A percentile compares a stretch with the other conserved stretches of the same genome.
These are phyloP conservation scores for Aotearoamyces nothofagi DNA, from an alignment of 2,329 filamentous ascomycete species.

Conservation along the genomic window DNA sequence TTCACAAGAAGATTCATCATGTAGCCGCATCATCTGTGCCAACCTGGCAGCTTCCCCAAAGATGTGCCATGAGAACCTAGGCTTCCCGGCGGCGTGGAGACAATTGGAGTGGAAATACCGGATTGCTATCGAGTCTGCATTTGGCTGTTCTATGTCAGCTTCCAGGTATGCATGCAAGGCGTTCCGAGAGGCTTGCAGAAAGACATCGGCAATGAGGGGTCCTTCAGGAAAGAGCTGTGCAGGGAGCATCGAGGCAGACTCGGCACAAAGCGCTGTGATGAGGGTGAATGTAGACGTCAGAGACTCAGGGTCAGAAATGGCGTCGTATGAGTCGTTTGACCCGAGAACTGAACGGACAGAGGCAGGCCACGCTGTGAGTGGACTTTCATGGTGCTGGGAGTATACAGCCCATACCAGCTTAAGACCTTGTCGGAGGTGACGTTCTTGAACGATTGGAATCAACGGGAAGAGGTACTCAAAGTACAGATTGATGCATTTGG, in stretches of 20 bases:
- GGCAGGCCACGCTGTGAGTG: slow-evolving; percentile 1
- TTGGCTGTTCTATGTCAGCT: slow-evolving; percentile 25
- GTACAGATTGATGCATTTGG: slow-evolving; percentile 23
- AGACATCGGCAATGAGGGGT: slow-evolving; percentile 20
- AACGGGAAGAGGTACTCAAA: slow-evolving; percentile 28
- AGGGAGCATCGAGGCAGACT: slow-evolving; percentile 25
- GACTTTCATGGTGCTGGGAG: slow-evolving; percentile 1
- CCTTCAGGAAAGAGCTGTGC: slow-evolving; percentile 24
- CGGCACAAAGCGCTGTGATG: slow-evolving; percentile 28
- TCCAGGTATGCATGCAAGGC: slow-evolving; percentile 25
- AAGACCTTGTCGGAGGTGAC: slow-evolving; percentile 22
- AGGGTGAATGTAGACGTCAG: slow-evolving; percentile 26
- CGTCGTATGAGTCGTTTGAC: not conserved
- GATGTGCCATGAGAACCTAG: slow-evolving; percentile 28
- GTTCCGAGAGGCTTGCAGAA: slow-evolving; percentile 24
- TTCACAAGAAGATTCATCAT: slow-evolving; percentile 24
- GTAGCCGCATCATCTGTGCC: slow-evolving; percentile 26
- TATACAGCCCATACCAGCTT: slow-evolving; percentile 16
- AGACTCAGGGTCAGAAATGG: slow-evolving; percentile 15
- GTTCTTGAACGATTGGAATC: slow-evolving; percentile 26
- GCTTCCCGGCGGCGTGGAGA: slow-evolving; percentile 26
- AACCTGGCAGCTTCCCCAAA: slow-evolving; percentile 28
- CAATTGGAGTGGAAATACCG: slow-evolving; percentile 31
- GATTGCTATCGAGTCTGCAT: slow-evolving; percentile 26
- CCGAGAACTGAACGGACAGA: slow-evolving; percentile 14